These are phyloP conservation scores for Amanita pseudoporphyria DNA, from an alignment of 768 basidiomycete genomes.

Conservation along the genomic window DNA sequence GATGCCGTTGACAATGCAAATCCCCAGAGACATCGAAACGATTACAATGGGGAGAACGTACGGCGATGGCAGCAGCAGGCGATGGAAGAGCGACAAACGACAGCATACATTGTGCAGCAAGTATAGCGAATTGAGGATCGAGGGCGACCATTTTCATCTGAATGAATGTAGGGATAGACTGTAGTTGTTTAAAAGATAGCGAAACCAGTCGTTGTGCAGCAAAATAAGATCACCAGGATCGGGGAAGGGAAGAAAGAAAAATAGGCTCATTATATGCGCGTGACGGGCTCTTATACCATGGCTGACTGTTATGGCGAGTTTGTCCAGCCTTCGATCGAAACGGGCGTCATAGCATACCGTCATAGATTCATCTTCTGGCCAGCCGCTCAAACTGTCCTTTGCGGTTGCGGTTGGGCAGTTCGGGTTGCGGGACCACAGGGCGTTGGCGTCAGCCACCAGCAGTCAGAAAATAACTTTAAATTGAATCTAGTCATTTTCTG, in stretches of 20 bases:
- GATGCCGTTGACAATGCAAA: neutral
- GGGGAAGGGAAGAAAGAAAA: slow-evolving; percentile 5
- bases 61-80: neutral
- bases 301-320: slow-evolving; percentile 8
- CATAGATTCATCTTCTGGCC: neutral
- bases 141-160: slow-evolving; percentile 3
- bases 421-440: too few relatives aligned
- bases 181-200: slow-evolving; percentile 1
- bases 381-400: neutral
- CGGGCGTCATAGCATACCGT: slow-evolving; percentile 5
- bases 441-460: too few relatives aligned
- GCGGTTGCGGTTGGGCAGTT: neutral
- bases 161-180: slow-evolving; percentile 1
- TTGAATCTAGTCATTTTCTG: too few relatives aligned
- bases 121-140: slow-evolving; percentile 3
- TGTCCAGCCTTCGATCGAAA: slow-evolving; percentile 5
- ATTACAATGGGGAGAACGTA: slow-evolving; percentile 3
- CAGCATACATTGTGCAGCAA: slow-evolving; percentile 5
- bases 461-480: too few relatives aligned
- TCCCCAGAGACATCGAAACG: neutral
- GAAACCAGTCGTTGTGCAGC: slow-evolving; percentile 7
- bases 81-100: neutral
- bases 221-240: slow-evolving; percentile 5
- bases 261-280: neutral
- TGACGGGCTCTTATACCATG: slow-evolving; percentile 4